Base-by-base conservation (phyloP, 2,329 filamentous ascomycete species). In the Penicillium sp. region DNA sequence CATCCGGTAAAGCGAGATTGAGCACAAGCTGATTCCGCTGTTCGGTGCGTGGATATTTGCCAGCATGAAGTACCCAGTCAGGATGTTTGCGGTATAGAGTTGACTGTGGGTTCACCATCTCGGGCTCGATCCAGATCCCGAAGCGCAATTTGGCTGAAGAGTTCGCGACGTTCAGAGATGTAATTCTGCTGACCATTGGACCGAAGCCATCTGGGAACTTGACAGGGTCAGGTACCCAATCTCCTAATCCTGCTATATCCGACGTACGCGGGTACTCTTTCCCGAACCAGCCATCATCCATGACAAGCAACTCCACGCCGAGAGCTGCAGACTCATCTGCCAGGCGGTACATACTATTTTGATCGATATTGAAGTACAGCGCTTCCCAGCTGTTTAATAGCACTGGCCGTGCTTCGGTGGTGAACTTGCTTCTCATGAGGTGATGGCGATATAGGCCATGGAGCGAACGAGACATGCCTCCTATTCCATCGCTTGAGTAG, bases 261-360 rank as follows among this genome's bases (percentile, higher is more conserved):
- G 82, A 81, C 25, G 83, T 69, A 0, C 87, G 85, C 0, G 87
- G 86, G 61, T 87, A 84, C 38, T 88, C 77, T 16, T 80, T 76
- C 13, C 87, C 87, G 52, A 89, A 89, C 87, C 87, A 89, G 4
- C 87, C 87, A 60, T 89, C 87, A 45, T 89, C 87, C 51, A 87
- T 81, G 0, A 89, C 87, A 49, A 89, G 86, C 0, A 89, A 80
- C 63, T 84, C 82, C 16, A 85, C 81, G 0, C 87, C 87, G 0
- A 89, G 78, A 1, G 80, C 79, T 0, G 86, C 85, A 0, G 86
- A 81, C 63, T 86, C 81, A 42, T 82, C 68, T 0, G 86, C 86
- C 0, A 89, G 77, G 0, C 78, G 76, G 30, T 85, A 82, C 37
- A 89, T 81, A 0, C 79, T 83, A 11, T 77, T 82, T 51, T 85